A percentile compares a stretch with the other conserved stretches of the same genome.
Evolutionary conservation across 768 basidiomycete species (phyloP).

Genomic region (Mycena pura): DNA sequence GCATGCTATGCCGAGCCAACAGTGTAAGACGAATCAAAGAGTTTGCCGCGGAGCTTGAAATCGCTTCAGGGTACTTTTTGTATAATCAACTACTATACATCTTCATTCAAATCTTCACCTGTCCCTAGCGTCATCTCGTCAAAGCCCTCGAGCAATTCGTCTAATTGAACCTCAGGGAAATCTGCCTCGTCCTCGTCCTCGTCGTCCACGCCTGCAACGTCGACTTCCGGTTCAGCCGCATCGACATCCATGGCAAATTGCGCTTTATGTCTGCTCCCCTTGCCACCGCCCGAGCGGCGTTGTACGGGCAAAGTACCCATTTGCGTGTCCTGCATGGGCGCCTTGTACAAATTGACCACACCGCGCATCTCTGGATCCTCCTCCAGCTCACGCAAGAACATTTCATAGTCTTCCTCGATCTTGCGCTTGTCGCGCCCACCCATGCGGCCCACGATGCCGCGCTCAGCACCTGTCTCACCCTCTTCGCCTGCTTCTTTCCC

Average conservation of each 20-base stretch:
- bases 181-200: slow-evolving; percentile 75
- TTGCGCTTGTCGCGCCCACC: slow-evolving; percentile 91
- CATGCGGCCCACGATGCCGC: slow-evolving; percentile 89
- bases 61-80: background rate
- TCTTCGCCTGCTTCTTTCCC: slow-evolving; percentile 91
- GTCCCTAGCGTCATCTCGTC: slow-evolving; percentile 86
- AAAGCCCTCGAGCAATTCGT: slow-evolving; percentile 90
- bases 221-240: slow-evolving; percentile 35
- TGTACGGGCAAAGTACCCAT: slow-evolving; percentile 56
- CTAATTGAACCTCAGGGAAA: slow-evolving; percentile 86
- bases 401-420: slow-evolving; percentile 96
- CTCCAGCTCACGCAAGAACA: slow-evolving; percentile 92
- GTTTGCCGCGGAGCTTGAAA: background rate
- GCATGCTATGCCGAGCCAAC: too few relatives aligned
- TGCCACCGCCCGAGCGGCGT: slow-evolving; percentile 39
- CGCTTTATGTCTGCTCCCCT: slow-evolving; percentile 42
- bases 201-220: slow-evolving; percentile 37
- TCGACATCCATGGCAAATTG: slow-evolving; percentile 79
- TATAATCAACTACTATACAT: too few relatives aligned
- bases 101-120: slow-evolving; percentile 37
- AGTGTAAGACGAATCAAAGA: too few relatives aligned
- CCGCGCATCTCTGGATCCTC: slow-evolving; percentile 93
- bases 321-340: slow-evolving; percentile 51
- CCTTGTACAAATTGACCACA: slow-evolving; percentile 88
- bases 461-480: slow-evolving; percentile 74